Percentiles rank a stretch among this genome's conserved stretches.
Conservation (phyloP, 2,329 filamentous ascomycete genomes). For the Penicillium janthinellum region DNA sequence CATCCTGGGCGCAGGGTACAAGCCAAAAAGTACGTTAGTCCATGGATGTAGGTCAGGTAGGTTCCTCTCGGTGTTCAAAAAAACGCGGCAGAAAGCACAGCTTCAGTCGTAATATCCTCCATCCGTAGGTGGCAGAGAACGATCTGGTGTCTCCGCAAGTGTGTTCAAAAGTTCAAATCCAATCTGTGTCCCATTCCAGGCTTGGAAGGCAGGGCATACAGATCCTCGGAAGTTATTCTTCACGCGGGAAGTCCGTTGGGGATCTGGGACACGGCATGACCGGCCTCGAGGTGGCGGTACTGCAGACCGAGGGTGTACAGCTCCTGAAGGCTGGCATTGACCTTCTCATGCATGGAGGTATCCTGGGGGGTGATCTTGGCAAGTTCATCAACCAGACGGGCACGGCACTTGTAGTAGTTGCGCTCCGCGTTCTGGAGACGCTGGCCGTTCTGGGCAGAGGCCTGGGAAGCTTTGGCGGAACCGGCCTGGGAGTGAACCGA, state of each 20-base stretch:
- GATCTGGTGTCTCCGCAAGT: not conserved
- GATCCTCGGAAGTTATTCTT: slow-evolving; percentile 18
- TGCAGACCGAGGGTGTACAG: slow-evolving; percentile 46
- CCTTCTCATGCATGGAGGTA: slow-evolving; percentile 45
- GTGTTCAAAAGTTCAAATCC: slow-evolving; percentile 2
- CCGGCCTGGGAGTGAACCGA: slow-evolving; percentile 42
- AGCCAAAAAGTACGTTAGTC: not conserved
- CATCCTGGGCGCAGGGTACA: not conserved
- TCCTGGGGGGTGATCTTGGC: slow-evolving; percentile 44
- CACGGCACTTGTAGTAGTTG: slow-evolving; percentile 46
- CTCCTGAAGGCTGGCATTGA: slow-evolving; percentile 48
- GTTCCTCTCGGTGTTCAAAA: slow-evolving; percentile 6
- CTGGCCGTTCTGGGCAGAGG: slow-evolving; percentile 39
- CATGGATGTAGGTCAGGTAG: not conserved
- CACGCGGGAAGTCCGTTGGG: slow-evolving; percentile 38
- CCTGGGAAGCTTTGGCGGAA: slow-evolving; percentile 37
- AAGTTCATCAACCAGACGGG: slow-evolving; percentile 43
- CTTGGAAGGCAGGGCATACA: slow-evolving; percentile 1
- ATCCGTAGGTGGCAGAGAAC: not conserved
- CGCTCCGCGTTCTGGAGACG: slow-evolving; percentile 46
- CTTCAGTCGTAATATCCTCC: not conserved
- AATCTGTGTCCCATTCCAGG: slow-evolving; percentile 2
- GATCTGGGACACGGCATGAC: slow-evolving; percentile 41
- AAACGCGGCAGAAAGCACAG: slow-evolving; percentile 5
- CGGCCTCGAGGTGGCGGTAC: slow-evolving; percentile 47